A percentile compares a stretch with the other conserved stretches of the same genome.
phyloP scores from a whole-genome alignment of 1,284 basidiomycete species.

The Vanrija sp. region DNA sequence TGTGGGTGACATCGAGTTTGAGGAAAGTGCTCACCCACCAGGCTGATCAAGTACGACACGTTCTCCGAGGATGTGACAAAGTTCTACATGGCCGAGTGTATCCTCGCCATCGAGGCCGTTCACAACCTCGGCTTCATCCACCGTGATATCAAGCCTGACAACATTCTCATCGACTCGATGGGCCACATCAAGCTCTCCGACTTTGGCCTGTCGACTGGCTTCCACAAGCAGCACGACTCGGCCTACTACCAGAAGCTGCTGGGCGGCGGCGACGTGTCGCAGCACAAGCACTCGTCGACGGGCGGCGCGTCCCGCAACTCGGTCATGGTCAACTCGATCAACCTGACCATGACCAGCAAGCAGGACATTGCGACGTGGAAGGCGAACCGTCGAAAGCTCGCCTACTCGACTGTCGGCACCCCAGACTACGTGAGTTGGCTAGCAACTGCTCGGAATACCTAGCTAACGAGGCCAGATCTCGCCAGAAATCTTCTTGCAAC shows the following conservation, averaged over 20 bases:
- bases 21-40: constrained; percentile 53
- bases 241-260: constrained; percentile 92
- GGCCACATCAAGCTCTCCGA: constrained; percentile 95
- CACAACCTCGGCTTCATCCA: constrained; percentile 99
- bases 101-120: constrained; percentile 95
- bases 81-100: constrained; percentile 99
- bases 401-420: constrained; percentile 96
- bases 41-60: constrained; percentile 99
- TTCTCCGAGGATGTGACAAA: constrained; percentile 98
- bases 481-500: constrained; percentile 95
- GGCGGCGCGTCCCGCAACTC: constrained; percentile 64
- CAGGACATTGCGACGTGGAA: constrained; percentile 99
- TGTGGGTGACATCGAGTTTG: constrained; percentile 33
- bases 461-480: constrained; percentile 59
- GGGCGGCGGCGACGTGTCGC: constrained; percentile 54
- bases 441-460: too few species aligned
- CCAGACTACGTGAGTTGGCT: constrained; percentile 70
- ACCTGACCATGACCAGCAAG: constrained; percentile 85
- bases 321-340: constrained; percentile 92
- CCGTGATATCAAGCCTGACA: constrained; percentile 96
- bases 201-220: constrained; percentile 90
- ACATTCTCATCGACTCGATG: constrained; percentile 90
- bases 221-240: constrained; percentile 91
- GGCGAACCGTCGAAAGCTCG: constrained; percentile 92
- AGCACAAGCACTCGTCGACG: constrained; percentile 22